Evolutionary conservation across 1,139 yeast genomes (phyloP).

Genomic region (Ogataea hybrid): DNA sequence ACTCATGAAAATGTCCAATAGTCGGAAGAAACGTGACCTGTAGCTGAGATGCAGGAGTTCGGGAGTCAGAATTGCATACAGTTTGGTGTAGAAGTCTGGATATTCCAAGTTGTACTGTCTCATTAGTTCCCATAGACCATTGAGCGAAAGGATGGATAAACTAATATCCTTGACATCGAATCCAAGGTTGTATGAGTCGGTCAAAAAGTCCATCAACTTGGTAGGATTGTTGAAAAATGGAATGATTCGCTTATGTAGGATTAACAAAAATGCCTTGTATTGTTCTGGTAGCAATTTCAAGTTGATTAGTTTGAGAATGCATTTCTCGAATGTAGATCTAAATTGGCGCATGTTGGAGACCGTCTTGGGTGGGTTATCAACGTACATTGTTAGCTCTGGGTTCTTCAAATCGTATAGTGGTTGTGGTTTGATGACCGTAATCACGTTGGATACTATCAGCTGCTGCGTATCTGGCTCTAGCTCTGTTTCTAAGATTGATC

Average conservation of each 20-base stretch:
- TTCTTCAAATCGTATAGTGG: conserved; percentile 31
- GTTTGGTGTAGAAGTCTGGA: conserved; percentile 83
- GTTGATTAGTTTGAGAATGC: conserved; percentile 58
- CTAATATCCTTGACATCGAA: conserved; percentile 45
- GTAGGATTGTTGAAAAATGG: conserved; percentile 83
- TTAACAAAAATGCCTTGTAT: conserved; percentile 64
- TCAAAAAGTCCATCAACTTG: conserved; percentile 85
- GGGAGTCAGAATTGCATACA: conserved; percentile 77
- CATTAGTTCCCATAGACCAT: conserved; percentile 86
- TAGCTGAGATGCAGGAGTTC: conserved; percentile 73
- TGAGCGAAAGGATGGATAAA: conserved; percentile 77
- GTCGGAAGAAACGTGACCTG: conserved; percentile 83
- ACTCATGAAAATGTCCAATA: conserved; percentile 79
- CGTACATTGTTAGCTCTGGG: conserved; percentile 35
- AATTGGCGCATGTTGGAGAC: conserved; percentile 56
- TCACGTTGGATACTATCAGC: conserved; percentile 39
- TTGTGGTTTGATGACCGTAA: conserved; percentile 38
- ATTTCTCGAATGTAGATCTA: conserved; percentile 65
- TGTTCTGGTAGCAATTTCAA: conserved; percentile 44
- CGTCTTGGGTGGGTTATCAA: conserved; percentile 46
- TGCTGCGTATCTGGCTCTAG: conserved; percentile 20
- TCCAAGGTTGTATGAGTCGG: conserved; percentile 67
- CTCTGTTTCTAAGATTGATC: conserved; percentile 13
- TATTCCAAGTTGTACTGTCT: conserved; percentile 82
- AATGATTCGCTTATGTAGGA: conserved; percentile 79